A percentile compares a stretch with the other conserved stretches of the same genome.
Evolutionary conservation across 495 filamentous ascomycete genomes (phyloP).

Genomic region (Parathielavia hyrcaniae): DNA sequence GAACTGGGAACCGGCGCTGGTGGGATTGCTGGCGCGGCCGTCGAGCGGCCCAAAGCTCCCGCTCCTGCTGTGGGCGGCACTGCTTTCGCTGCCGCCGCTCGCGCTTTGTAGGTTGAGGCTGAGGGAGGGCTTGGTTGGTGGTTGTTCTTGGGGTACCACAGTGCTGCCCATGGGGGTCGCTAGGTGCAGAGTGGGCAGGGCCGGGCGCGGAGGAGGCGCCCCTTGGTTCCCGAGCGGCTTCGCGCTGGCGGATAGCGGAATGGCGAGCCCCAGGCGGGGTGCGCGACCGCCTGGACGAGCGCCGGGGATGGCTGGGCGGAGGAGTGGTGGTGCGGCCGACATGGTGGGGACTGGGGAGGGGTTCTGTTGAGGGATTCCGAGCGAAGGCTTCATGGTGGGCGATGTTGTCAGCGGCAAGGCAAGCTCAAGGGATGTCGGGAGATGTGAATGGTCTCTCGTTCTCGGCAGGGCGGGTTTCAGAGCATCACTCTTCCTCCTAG

Average conservation of each 20-base stretch:
- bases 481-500: slow-evolving; percentile 4
- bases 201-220: slow-evolving; percentile 46
- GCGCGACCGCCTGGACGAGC: slow-evolving; percentile 57
- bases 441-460: no score
- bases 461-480: no score
- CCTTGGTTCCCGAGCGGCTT: slow-evolving; percentile 55
- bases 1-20: slow-evolving; percentile 74
- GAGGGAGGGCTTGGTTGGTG: slow-evolving; percentile 28
- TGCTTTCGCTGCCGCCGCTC: slow-evolving; percentile 65
- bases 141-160: slow-evolving; percentile 56
- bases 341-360: slow-evolving; percentile 52
- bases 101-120: slow-evolving; percentile 50
- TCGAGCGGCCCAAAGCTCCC: slow-evolving; percentile 70
- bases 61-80: slow-evolving; percentile 60
- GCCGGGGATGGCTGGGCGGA: slow-evolving; percentile 77
- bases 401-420: slow-evolving; percentile 11
- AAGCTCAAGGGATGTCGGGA: neutral
- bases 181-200: slow-evolving; percentile 66
- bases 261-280: slow-evolving; percentile 79
- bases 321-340: slow-evolving; percentile 71
- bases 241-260: slow-evolving; percentile 73
- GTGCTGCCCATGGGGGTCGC: slow-evolving; percentile 79
- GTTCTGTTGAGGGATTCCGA: slow-evolving; percentile 28
- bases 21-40: slow-evolving; percentile 64
- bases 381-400: slow-evolving; percentile 27